Evolutionary conservation across 441 rosid genomes (phyloP).

Genomic region (Capsella rubella): DNA sequence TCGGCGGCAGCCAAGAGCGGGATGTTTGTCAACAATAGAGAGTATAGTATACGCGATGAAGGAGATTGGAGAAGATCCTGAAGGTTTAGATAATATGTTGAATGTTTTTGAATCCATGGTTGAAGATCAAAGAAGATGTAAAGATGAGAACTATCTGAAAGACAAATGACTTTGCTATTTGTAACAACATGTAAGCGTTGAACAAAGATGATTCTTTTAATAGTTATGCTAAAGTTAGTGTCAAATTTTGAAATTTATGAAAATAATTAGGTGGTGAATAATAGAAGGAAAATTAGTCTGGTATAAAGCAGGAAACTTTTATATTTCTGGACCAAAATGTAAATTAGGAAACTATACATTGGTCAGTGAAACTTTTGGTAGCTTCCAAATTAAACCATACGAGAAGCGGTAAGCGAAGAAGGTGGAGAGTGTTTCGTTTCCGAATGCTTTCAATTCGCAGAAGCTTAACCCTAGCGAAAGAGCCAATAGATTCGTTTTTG

Average conservation of each 20-base stretch:
- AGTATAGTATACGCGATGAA: conserved; percentile 78
- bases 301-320: background rate
- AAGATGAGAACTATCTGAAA: conserved; percentile 57
- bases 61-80: conserved; percentile 56
- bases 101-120: conserved; percentile 87
- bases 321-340: conserved; percentile 5
- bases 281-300: background rate
- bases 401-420: background rate
- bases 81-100: conserved; percentile 69
- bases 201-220: background rate
- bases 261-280: background rate
- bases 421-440: conserved; percentile 3
- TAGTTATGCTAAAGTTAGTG: background rate
- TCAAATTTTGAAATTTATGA: background rate
- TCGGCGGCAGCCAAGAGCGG: conserved; percentile 76
- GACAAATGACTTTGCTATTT: conserved; percentile 29
- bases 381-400: conserved; percentile 5
- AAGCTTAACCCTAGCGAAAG: conserved; percentile 33
- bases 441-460: conserved; percentile 42
- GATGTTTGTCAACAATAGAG: conserved; percentile 81
- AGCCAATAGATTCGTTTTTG: conserved; percentile 26
- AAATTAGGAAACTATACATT: conserved; percentile 7
- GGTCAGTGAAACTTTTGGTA: background rate
- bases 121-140: conserved; percentile 74
- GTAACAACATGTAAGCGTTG: conserved; percentile 11